Base-by-base conservation (phyloP, 768 basidiomycete species). In the Boletus tylopilopsis region DNA sequence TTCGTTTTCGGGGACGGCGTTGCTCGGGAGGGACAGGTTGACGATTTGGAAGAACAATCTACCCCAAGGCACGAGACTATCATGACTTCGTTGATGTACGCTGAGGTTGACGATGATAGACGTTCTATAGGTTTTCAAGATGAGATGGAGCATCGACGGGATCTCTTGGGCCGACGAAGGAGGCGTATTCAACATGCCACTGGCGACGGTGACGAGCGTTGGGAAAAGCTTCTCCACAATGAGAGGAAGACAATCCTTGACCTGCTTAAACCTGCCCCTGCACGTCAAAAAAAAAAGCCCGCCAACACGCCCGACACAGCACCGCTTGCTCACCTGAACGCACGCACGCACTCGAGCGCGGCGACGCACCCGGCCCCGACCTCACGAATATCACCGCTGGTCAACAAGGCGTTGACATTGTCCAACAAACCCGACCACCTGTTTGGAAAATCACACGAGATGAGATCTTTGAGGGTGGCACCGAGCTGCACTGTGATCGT, bases 51-150 rank as follows among this genome's bases (percentile, higher is more conserved):
- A 92, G 37, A 94, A 71, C 16, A 94, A 78, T 38, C 80, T 78
- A 6, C 90, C 91, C 93, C 93, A 95, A 0, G 91, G 89, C 16
- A 94, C 83, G 39, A 94, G 74, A 43, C 83, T 85, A 42, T 85
- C 85, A 0, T 78, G 62, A 52, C 73, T 79, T 63, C 91, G 91
- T 55, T 93, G 91, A 56, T 90, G 87, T 6, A 64, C 45, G 46
- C 81, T 82, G 19, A 95, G 76, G 47, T 84, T 78, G 33, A 88
- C 75, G n/a, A 85, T 75, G 64, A 90, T 88, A 41, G 84, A 85
- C 0, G 83, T 85, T 61, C 84, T 87, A 75, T 95, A 95, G 0
- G 88, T 77, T 63, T 95, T 94, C 52, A 94, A 74, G 50, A 94
- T 87, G 44, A 91, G 76, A 60, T 94, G 91, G 25, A 94, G 74